Evolutionary conservation across 176 grass and related monocot genomes (phyloP), one percentile per base, ranked within the genome.

Genomic region (Carex scoparia): DNA sequence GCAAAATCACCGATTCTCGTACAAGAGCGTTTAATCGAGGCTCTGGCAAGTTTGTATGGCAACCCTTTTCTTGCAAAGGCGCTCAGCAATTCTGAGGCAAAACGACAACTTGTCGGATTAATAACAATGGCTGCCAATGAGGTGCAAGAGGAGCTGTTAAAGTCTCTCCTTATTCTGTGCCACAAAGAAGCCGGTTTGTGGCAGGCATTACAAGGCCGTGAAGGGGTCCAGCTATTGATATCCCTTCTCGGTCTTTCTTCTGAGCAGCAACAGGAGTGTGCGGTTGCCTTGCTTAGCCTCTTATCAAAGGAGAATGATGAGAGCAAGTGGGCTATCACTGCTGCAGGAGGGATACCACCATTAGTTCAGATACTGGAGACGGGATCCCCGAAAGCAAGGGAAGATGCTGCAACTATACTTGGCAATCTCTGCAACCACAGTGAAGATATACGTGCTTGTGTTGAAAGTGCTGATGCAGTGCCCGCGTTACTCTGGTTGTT

Each of bases 291-390:
- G 72, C 97, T 99, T 35, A 91, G 90, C 55, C 90, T 99, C 74
- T 69, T 99, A 69, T 99, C 97, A 68, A 96, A 94, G 79, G 97
- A 99, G 85, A 96, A 99, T 90, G 97, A 99, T 90, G 97, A 99
- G 79, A 96, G 97, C 87, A 99, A 96, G 89, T 99, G 97, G 97
- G 97, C 97, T 65, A 96, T 99, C 73, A 99, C 97, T 66, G 97
- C 97, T 86, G 93, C 97, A 87, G 97, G 97, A 82, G 97, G 97
- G 70, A 99, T 99, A 89, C 97, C 93, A 82, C 97, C 97, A 89
- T 94, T 99, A 94, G 97, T 99, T 90, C 97, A 99, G 86, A 99
- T 99, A 79, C 85, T 99, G 84, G 97, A 99, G 94, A 99, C 91
- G 7, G 97, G 97, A 42, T 94, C 93, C 84, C 89, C 93, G 30